Evolutionary conservation across 2,329 filamentous ascomycete genomes (phyloP).

Genomic region (Fusarium continuum): DNA sequence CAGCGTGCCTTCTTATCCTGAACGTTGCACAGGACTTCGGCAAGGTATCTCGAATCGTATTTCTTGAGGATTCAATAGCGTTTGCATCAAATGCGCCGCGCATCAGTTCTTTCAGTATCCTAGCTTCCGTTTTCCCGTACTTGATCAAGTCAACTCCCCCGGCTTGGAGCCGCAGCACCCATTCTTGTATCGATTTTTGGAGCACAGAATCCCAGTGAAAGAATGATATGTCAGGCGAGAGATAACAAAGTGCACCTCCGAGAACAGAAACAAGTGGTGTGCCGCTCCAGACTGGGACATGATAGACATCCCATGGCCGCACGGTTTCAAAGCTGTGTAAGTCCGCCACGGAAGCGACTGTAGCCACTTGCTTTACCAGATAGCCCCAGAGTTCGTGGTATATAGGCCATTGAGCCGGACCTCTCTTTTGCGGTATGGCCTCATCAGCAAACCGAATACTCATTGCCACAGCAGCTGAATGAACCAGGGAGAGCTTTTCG

Average conservation of each 20-base stretch:
- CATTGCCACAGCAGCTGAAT: conserved; percentile 38
- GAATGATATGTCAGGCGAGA: conserved; percentile 8
- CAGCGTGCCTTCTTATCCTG: no score
- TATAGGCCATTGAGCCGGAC: not conserved
- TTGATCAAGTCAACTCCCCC: conserved; percentile 32
- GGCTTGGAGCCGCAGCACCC: conserved; percentile 17
- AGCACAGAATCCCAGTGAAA: conserved; percentile 34
- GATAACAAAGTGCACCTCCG: conserved; percentile 41
- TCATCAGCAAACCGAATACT: conserved; percentile 32
- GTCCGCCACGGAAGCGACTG: not conserved
- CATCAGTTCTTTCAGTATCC: not conserved
- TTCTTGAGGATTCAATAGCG: conserved; percentile 19
- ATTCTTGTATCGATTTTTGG: conserved; percentile 26
- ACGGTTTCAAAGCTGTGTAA: conserved; percentile 32
- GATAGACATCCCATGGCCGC: conserved; percentile 31
- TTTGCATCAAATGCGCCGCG: conserved; percentile 32
- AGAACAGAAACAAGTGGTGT: conserved; percentile 39
- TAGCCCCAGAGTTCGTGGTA: conserved; percentile 17
- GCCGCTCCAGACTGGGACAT: conserved; percentile 37
- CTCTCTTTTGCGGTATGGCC: not conserved
- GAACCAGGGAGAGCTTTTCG: conserved; percentile 35
- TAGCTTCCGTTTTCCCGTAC: conserved; percentile 36
- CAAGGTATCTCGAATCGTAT: conserved; percentile 5
- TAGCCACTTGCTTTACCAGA: not conserved
- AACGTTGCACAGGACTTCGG: not conserved